Conservation (phyloP, 306 rosid genomes). For the Cicer chorassanicum region DNA sequence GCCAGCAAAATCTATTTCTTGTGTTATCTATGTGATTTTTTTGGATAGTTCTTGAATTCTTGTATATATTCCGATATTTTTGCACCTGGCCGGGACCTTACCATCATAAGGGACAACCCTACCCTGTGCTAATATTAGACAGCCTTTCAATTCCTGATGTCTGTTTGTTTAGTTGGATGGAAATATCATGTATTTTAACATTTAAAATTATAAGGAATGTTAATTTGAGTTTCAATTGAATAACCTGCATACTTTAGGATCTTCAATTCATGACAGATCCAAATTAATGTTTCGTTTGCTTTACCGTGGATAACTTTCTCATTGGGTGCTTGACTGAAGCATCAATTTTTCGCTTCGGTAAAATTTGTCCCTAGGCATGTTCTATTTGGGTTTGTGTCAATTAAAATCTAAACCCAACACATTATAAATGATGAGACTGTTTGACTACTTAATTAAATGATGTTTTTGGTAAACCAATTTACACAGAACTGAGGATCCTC, state of each 20-base stretch:
- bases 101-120: neutral
- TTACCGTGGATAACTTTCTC: neutral
- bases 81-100: neutral
- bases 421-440: neutral
- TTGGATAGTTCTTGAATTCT: neutral
- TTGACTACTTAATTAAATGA: neutral
- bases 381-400: neutral
- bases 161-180: neutral
- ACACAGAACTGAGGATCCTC: too few species aligned
- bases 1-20: constrained; percentile 8
- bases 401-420: neutral
- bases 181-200: neutral
- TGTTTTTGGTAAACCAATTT: too few species aligned
- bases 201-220: neutral
- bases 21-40: neutral
- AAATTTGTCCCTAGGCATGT: neutral
- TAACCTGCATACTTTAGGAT: constrained; percentile 1
- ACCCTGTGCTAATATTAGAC: neutral
- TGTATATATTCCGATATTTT: neutral
- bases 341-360: neutral
- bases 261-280: neutral
- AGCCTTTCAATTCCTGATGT: too few species aligned
- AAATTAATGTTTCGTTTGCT: neutral
- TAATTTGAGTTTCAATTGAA: constrained; percentile 15
- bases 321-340: neutral